Evolutionary conservation across 2,329 filamentous ascomycete genomes (phyloP).

Genomic region (Arthrobotrys sinensis): DNA sequence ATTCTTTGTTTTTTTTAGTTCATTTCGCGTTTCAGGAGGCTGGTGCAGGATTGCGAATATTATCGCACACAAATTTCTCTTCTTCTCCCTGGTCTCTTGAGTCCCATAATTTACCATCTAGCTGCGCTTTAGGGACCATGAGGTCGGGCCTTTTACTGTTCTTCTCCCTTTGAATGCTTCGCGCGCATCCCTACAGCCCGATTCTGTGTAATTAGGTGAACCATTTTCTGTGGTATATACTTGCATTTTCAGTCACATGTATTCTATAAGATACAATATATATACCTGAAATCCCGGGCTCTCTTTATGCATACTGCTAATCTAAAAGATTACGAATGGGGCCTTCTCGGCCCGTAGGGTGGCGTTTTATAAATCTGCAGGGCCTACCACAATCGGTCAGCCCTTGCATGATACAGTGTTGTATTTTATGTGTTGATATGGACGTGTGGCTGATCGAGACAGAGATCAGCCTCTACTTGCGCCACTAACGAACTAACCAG

Average conservation of each 20-base stretch:
- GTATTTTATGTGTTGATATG: conserved; percentile 31
- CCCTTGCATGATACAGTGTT: conserved; percentile 12
- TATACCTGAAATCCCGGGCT: not conserved
- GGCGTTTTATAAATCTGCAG: not conserved
- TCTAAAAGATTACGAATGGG: not conserved
- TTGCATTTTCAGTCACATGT: conserved; percentile 7
- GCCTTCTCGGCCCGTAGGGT: conserved; percentile 15
- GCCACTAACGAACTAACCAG: conserved; percentile 10
- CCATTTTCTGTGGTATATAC: not conserved
- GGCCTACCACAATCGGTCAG: not conserved
- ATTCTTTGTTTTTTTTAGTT: not conserved
- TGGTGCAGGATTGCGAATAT: too few relatives aligned
- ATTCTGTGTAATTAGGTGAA: conserved; percentile 10
- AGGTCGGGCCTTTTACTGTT: not conserved
- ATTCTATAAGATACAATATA: conserved; percentile 6
- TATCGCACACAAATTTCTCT: not conserved
- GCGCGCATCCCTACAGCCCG: not conserved
- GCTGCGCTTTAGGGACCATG: not conserved
- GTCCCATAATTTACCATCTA: not conserved
- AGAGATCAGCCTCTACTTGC: not conserved
- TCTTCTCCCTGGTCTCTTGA: not conserved
- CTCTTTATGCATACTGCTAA: not conserved
- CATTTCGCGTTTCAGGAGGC: too few relatives aligned
- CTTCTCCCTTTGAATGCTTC: not conserved
- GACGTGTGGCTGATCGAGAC: not conserved